phyloP scores from a whole-genome alignment of 2,329 filamentous ascomycete genomes.

The Arachnopeziza araneosa region DNA sequence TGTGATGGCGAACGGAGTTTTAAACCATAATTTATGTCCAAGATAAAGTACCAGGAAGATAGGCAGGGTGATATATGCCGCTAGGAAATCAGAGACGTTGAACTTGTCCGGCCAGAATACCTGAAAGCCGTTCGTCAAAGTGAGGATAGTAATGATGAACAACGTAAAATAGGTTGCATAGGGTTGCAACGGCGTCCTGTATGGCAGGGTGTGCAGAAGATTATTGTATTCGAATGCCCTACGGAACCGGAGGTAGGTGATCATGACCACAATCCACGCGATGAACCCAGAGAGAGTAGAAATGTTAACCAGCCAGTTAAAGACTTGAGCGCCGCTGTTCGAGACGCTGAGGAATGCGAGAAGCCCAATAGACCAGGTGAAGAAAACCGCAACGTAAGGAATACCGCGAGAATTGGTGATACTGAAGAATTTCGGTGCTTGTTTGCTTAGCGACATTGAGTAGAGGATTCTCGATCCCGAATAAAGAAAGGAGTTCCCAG shows the following conservation, averaged over 20 bases:
- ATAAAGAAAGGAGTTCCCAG: conserved; percentile 28
- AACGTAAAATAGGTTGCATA: conserved; percentile 53
- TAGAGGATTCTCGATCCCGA: conserved; percentile 30
- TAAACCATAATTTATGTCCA: conserved; percentile 50
- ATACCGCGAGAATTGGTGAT: conserved; percentile 60
- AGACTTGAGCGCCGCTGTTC: conserved; percentile 39
- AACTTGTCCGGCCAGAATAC: conserved; percentile 64
- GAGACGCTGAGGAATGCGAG: conserved; percentile 67
- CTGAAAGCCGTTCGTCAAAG: conserved; percentile 69
- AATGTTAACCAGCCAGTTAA: conserved; percentile 43
- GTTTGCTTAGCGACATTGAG: conserved; percentile 54
- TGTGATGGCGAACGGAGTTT: conserved; percentile 40
- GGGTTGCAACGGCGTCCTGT: conserved; percentile 57
- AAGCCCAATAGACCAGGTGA: conserved; percentile 62
- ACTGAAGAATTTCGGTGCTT: conserved; percentile 55
- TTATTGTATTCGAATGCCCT: conserved; percentile 48
- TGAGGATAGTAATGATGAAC: conserved; percentile 53
- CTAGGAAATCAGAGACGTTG: conserved; percentile 56
- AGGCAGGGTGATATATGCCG: conserved; percentile 57
- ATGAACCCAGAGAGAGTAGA: conserved; percentile 70
- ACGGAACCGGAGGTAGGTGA: conserved; percentile 56
- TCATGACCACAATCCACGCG: conserved; percentile 61
- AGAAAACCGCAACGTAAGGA: conserved; percentile 61
- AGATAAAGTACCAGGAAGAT: conserved; percentile 56
- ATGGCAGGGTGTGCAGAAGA: conserved; percentile 46